Evolutionary conservation across 1,139 yeast species (phyloP), one percentile per base, ranked within the genome.

Genomic region (Yamadazyma triangularis): DNA sequence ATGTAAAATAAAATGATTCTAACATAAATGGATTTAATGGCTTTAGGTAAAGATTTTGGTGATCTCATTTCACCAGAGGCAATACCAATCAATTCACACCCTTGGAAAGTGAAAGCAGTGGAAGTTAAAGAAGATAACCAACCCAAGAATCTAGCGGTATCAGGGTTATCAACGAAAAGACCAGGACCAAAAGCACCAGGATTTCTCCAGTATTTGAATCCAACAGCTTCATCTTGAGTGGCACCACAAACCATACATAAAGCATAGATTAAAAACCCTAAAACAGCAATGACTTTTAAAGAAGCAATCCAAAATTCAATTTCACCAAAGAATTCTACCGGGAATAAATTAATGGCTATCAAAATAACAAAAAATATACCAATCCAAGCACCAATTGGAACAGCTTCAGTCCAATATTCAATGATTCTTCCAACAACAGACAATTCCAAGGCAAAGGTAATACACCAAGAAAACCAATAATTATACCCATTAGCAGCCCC

Each of bases 181-280:
- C 86, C 87, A 7, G 79, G 70, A 40, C 86, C 88, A 79, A 73
- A 86, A 2, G 96, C 80, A 32, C 96, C 96, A 3, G 96, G 96
- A 50, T 88, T 64, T 58, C 89, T 77, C 96, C 96, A 89, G 63
- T 88, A 87, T 54, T 88, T 70, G 67, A 82, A 83, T 6, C 91
- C 94, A 28, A 84, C 73, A 11, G 88, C 83, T 12, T 88, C 87
- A 11, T 74, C 68, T 27, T 56, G 44, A 34, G 83, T 80, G 8
- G 81, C 86, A 43, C 93, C 93, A 51, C 86, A 78, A 18, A 79
- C 85, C 65, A 79, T 77, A 50, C 77, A 63, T 41, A 82, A 64
- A 23, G 84, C 80, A 46, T 79, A 80, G 21, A 82, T 48, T 43
- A 82, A 57, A 73, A 83, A 80, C 15, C 89, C 89, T 10, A 78